Percentiles rank a stretch among this genome's conserved stretches.
These are phyloP conservation scores for Nemania bipapillata DNA, from an alignment of 2,329 filamentous ascomycete species.

Conservation along the genomic window DNA sequence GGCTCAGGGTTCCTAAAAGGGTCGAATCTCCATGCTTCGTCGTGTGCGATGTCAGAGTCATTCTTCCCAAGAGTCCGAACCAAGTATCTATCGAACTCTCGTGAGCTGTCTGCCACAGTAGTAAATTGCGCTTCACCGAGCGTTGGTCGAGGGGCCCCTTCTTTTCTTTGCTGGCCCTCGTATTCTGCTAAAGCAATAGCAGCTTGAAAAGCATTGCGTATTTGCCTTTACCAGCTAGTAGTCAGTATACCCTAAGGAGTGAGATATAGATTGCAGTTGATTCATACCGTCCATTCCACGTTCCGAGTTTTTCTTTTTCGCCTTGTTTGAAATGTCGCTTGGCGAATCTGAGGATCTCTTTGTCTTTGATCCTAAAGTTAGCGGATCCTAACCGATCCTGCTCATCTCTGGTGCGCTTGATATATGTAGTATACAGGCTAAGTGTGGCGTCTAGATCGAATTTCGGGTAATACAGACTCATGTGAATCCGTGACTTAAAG, in stretches of 20 bases:
- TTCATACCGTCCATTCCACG: constrained; percentile 32
- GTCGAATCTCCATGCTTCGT: constrained; percentile 27
- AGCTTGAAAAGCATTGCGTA: constrained; percentile 32
- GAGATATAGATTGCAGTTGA: background rate
- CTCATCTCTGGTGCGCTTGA: constrained; percentile 16
- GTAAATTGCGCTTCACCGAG: constrained; percentile 30
- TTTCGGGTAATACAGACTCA: constrained; percentile 27
- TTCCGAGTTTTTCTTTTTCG: constrained; percentile 27
- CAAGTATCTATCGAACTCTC: constrained; percentile 35
- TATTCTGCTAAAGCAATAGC: constrained; percentile 32
- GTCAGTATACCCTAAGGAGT: background rate
- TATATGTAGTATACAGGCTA: constrained; percentile 27
- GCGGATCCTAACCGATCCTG: constrained; percentile 13
- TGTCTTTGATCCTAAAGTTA: constrained; percentile 28
- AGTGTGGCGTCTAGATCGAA: constrained; percentile 19
- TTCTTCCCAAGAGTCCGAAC: constrained; percentile 19
- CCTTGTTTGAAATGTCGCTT: constrained; percentile 27
- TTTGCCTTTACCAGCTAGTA: constrained; percentile 17
- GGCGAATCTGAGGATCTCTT: constrained; percentile 31
- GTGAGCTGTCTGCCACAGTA: constrained; percentile 34
- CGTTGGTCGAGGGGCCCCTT: background rate
- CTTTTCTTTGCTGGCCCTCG: constrained; percentile 13
- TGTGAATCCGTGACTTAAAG: constrained; percentile 30
- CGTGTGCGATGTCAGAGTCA: constrained; percentile 25
- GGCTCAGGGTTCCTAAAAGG: constrained; percentile 4